Base-by-base conservation (phyloP, 2,329 filamentous ascomycete species). In the Neonectria punicea region DNA sequence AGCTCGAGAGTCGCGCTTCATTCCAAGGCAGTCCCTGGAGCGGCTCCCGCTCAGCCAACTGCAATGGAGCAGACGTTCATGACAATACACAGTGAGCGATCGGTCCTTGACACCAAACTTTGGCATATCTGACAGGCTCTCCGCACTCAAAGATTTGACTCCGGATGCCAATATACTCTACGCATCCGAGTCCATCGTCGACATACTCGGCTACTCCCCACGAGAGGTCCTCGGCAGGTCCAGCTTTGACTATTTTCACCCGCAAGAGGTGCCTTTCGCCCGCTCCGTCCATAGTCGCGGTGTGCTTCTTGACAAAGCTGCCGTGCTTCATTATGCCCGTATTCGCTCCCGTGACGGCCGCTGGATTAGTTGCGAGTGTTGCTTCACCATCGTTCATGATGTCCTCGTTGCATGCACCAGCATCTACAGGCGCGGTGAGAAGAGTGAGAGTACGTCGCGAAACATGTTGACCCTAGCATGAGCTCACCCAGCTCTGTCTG, bases 341-440 rank as follows among this genome's bases (percentile, higher is more conserved):
- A 87, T 97, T 67, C 86, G 85, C 72, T 88, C 91, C 61, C 89
- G 86, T 50, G 82, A 90, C 73, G 92, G 91, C 16, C 82, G 86
- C 58, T 97, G 91, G 89, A 82, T 95, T 43, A 89, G 88, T 67
- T 96, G 93, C 80, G 93, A 97, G 80, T 96, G 93, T 79, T 94
- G 93, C 78, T 97, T 97, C 77, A 96, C 93, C 5, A 85, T 97
- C 46, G 93, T 97, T 47, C 92, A 97, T 78, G 91, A 97, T 84
- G 92, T 96, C 22, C 84, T 97, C 79, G 92, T 97, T 53, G 93
- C 92, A 44, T 94, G 92, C 75, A 95, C 90, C 13, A 94, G 91
- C 74, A 87, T 96, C 67, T 97, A 96, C 76, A 85, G 85, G 57
- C 83, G 85, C 58, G 89, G 90, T 25, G 84, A 85, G 67, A 91